Percentiles rank a stretch among this genome's conserved stretches.
These are phyloP conservation scores for Pascua sp. DNA, from an alignment of 1,284 basidiomycete species.

Conservation along the genomic window DNA sequence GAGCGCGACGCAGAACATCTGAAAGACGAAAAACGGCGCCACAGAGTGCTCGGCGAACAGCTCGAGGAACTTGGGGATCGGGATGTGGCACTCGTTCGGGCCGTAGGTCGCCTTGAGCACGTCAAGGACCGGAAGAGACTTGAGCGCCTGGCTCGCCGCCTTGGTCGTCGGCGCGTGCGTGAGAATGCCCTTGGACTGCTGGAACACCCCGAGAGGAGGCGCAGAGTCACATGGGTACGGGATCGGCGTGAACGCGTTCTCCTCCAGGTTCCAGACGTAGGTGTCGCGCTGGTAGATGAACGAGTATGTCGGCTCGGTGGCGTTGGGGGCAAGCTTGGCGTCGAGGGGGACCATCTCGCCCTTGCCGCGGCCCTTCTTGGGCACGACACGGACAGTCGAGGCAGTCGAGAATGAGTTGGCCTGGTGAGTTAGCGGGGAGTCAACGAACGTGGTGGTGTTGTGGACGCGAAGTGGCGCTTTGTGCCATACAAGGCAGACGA, in stretches of 20 bases:
- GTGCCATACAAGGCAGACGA: too few relatives aligned
- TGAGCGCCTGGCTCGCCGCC: neutral
- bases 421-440: constrained; percentile 45
- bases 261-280: constrained; percentile 63
- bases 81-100: constrained; percentile 90
- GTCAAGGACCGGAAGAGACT: constrained; percentile 45
- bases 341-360: constrained; percentile 82
- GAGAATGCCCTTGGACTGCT: constrained; percentile 55
- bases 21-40: constrained; percentile 92
- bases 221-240: constrained; percentile 81
- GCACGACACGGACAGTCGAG: constrained; percentile 76
- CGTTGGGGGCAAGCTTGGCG: constrained; percentile 59
- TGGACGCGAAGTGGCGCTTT: too few relatives aligned
- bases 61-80: constrained; percentile 83
- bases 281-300: constrained; percentile 97
- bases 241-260: constrained; percentile 71
- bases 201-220: constrained; percentile 70
- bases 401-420: constrained; percentile 68
- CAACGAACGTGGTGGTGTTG: neutral
- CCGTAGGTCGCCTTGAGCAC: constrained; percentile 64
- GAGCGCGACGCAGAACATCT: constrained; percentile 89
- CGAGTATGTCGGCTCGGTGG: constrained; percentile 61
- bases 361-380: constrained; percentile 79
- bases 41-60: constrained; percentile 90
- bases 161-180: constrained; percentile 24